Percentiles rank a stretch among this genome's conserved stretches.
Conservation (phyloP, 163 green algal genomes). For the Chlorella variabilis region DNA sequence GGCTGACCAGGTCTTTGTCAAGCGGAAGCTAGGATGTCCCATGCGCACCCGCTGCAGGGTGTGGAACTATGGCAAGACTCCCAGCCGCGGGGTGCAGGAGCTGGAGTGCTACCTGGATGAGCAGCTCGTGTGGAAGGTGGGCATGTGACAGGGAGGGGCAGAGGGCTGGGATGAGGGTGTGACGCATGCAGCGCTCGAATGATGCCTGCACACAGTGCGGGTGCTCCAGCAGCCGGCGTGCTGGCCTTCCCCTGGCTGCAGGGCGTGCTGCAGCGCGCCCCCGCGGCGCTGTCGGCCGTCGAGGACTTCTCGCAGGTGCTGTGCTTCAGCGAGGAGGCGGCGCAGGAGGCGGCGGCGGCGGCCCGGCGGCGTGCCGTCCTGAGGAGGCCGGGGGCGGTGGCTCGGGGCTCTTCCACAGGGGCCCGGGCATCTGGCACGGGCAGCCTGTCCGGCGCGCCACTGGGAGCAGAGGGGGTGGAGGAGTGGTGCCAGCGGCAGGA, state of each 20-base stretch:
- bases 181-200: too few relatives aligned
- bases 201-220: too few relatives aligned
- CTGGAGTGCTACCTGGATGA: slow-evolving; percentile 40
- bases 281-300: neutral
- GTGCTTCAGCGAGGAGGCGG: slow-evolving; percentile 38
- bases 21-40: too few relatives aligned
- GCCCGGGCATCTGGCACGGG: neutral
- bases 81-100: slow-evolving; percentile 29
- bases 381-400: neutral
- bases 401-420: neutral
- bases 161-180: too few relatives aligned
- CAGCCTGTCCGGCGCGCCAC: neutral
- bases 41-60: slow-evolving; percentile 9
- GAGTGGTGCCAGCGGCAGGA: slow-evolving; percentile 34
- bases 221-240: too few relatives aligned
- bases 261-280: slow-evolving; percentile 34
- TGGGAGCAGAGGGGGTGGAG: slow-evolving; percentile 18
- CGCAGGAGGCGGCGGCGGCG: slow-evolving; percentile 13
- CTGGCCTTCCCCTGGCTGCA: neutral
- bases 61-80: slow-evolving; percentile 41
- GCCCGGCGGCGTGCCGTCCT: neutral
- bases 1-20: too few relatives aligned
- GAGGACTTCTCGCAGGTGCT: slow-evolving; percentile 31
- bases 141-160: too few relatives aligned
- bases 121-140: slow-evolving; percentile 41